These are phyloP conservation scores for Arthrobotrys sphaeroides DNA, from an alignment of 2,329 filamentous ascomycete genomes.

Conservation along the genomic window DNA sequence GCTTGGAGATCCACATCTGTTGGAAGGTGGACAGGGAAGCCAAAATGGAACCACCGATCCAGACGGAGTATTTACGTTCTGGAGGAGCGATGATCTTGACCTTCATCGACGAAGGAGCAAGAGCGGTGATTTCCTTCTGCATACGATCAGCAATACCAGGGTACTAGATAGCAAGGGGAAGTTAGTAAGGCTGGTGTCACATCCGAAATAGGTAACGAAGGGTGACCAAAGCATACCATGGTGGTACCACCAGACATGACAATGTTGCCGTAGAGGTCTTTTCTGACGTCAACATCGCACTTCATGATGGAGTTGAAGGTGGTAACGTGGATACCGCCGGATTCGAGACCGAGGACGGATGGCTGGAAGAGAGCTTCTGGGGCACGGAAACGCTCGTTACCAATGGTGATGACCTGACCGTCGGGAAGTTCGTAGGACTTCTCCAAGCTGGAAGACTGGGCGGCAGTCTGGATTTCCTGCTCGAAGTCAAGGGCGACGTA, in stretches of 20 bases:
- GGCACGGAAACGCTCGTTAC: slow-evolving; percentile 99
- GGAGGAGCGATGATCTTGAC: slow-evolving; percentile 99
- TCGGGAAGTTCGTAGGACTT: slow-evolving; percentile 99
- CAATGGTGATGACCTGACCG: slow-evolving; percentile 99
- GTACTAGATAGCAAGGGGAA: slow-evolving; percentile 72
- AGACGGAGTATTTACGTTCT: slow-evolving; percentile 99
- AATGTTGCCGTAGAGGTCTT: slow-evolving; percentile 99
- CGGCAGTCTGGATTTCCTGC: slow-evolving; percentile 99
- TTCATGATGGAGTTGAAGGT: slow-evolving; percentile 99
- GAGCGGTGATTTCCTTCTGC: slow-evolving; percentile 99
- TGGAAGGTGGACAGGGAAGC: slow-evolving; percentile 99
- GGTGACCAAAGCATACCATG: slow-evolving; percentile 62
- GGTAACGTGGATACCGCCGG: slow-evolving; percentile 98
- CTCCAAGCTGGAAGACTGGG: slow-evolving; percentile 98
- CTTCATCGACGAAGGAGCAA: slow-evolving; percentile 99
- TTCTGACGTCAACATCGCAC: slow-evolving; percentile 99
- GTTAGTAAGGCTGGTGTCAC: slow-evolving; percentile 7
- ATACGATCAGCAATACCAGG: slow-evolving; percentile 99
- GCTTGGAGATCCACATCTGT: slow-evolving; percentile 99
- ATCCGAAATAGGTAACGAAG: not conserved
- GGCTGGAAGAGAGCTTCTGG: slow-evolving; percentile 99
- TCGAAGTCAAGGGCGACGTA: slow-evolving; percentile 99
- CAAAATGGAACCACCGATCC: slow-evolving; percentile 99
- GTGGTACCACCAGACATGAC: slow-evolving; percentile 99
- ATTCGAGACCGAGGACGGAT: slow-evolving; percentile 96